Evolutionary conservation across 1,284 basidiomycete species (phyloP).

Genomic region (Omphalotus olearius): DNA sequence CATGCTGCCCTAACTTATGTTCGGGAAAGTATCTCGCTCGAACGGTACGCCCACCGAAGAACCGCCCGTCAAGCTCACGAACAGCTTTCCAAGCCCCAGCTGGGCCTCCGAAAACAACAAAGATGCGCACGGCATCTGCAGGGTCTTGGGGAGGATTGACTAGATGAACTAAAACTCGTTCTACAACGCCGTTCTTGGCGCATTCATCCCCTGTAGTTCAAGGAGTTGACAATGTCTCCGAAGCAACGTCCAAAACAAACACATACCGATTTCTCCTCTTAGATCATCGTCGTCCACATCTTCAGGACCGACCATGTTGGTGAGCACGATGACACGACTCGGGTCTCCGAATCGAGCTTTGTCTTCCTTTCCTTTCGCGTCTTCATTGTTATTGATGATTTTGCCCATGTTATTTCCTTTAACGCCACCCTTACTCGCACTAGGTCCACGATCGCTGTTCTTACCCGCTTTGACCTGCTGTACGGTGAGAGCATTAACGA

Average conservation of each 20-base stretch:
- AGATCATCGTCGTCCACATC: slow-evolving; percentile 85
- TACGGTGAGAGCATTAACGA: slow-evolving; percentile 82
- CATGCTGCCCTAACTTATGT: slow-evolving; percentile 43
- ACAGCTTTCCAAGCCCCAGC: slow-evolving; percentile 94
- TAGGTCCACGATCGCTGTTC: slow-evolving; percentile 26
- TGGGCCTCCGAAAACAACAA: slow-evolving; percentile 83
- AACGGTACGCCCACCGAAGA: slow-evolving; percentile 83
- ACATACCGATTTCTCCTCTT: slow-evolving; percentile 76
- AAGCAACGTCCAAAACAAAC: slow-evolving; percentile 9
- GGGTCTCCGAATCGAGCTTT: slow-evolving; percentile 80
- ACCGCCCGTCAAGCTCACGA: slow-evolving; percentile 85
- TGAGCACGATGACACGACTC: slow-evolving; percentile 82
- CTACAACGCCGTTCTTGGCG: slow-evolving; percentile 85
- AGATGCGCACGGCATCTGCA: slow-evolving; percentile 76
- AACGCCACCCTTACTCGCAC: slow-evolving; percentile 30
- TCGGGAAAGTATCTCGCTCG: slow-evolving; percentile 84
- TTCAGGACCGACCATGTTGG: slow-evolving; percentile 80
- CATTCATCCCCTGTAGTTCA: slow-evolving; percentile 72
- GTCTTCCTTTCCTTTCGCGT: slow-evolving; percentile 69
- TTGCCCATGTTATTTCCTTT: slow-evolving; percentile 69
- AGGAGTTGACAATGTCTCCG: slow-evolving; percentile 5
- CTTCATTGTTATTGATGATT: slow-evolving; percentile 85
- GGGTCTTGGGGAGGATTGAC: slow-evolving; percentile 59
- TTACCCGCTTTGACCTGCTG: slow-evolving; percentile 57
- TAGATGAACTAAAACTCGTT: slow-evolving; percentile 82